Evolutionary conservation across 2,329 filamentous ascomycete species (phyloP).

Genomic region (Aspergillus melleus): DNA sequence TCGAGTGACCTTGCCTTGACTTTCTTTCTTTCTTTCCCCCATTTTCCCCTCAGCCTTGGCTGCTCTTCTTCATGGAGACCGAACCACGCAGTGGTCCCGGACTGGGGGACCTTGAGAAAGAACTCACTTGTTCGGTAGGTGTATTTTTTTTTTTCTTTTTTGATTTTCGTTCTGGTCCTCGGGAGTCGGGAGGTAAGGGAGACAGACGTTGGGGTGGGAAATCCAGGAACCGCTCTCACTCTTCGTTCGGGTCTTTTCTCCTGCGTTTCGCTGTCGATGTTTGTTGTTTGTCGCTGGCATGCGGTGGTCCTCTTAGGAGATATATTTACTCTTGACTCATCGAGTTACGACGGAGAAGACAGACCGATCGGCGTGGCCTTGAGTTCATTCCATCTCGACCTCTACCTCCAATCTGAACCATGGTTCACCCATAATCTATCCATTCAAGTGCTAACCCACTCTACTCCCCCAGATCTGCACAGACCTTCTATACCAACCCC

Average conservation of each 20-base stretch:
- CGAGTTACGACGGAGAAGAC: too few species aligned
- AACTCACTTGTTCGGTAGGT: conserved; percentile 91
- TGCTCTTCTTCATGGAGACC: conserved; percentile 18
- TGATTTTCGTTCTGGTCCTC: not conserved
- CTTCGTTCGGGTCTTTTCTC: not conserved
- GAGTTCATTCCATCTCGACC: not conserved
- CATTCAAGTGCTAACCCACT: not conserved
- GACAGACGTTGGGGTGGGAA: not conserved
- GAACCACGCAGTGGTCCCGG: conserved; percentile 30
- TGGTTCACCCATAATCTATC: not conserved
- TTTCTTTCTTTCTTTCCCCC: not conserved
- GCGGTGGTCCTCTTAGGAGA: too few species aligned
- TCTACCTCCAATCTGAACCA: not conserved
- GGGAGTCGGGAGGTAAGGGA: not conserved
- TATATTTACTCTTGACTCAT: too few species aligned
- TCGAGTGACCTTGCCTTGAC: not conserved
- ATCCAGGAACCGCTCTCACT: not conserved
- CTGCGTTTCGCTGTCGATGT: too few species aligned
- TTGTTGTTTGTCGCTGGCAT: too few species aligned
- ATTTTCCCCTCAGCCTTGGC: not conserved
- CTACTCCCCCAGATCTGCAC: conserved; percentile 73
- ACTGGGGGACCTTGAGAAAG: conserved; percentile 76
- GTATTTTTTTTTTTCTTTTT: conserved; percentile 11
- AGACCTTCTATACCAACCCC: conserved; percentile 85
- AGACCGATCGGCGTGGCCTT: not conserved